Conservation (phyloP, 2,329 filamentous ascomycete genomes). For the Cercospora nicotianae region DNA sequence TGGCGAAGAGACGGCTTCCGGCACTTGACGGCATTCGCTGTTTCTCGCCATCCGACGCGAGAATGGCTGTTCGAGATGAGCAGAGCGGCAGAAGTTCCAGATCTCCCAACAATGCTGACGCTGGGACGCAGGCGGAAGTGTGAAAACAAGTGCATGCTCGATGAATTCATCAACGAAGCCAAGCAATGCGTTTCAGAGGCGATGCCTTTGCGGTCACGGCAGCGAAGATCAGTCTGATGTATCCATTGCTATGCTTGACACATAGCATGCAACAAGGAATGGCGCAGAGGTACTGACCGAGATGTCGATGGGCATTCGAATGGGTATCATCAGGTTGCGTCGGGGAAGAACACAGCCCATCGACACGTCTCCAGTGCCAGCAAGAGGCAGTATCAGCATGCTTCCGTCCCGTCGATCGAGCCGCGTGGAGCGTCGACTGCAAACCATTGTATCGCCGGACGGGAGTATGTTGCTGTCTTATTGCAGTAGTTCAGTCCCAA, state of each 20-base stretch:
- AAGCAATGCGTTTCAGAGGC: background rate
- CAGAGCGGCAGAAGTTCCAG: background rate
- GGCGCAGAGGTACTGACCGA: background rate
- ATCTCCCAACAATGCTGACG: background rate
- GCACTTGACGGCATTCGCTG: background rate
- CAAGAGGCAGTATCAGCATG: background rate
- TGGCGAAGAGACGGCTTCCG: background rate
- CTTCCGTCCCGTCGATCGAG: background rate
- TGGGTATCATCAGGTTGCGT: background rate
- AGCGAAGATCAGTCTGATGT: background rate
- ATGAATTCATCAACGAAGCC: background rate
- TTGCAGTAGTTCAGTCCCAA: background rate
- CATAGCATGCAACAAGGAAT: background rate
- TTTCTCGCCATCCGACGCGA: background rate
- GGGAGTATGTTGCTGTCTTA: background rate
- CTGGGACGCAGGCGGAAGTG: background rate
- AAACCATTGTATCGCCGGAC: background rate
- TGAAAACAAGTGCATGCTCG: background rate
- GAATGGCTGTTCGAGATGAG: background rate
- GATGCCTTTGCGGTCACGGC: background rate
- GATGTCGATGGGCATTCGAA: background rate
- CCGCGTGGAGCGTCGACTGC: background rate
- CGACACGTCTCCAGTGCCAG: background rate
- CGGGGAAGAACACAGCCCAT: background rate
- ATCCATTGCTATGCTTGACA: background rate